phyloP scores from a whole-genome alignment of 306 rosid species.

The Adenanthera pavonina region DNA sequence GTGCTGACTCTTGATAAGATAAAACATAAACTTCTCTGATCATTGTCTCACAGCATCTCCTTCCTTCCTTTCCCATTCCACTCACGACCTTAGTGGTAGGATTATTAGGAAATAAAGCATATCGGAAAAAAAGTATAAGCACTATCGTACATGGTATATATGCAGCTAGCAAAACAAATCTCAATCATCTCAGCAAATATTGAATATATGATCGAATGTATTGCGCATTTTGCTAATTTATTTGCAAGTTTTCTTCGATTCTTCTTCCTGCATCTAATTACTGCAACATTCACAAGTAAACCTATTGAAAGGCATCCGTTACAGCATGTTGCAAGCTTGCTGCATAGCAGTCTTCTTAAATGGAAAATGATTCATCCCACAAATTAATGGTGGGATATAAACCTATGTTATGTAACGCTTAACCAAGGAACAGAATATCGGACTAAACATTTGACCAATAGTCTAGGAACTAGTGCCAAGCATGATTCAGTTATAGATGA shows the following conservation, averaged over 20 bases:
- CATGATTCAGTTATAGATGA: no score
- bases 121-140: neutral
- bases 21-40: neutral
- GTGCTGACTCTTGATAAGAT: constrained; percentile 36
- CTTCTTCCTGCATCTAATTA: neutral
- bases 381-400: no score
- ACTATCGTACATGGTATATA: neutral
- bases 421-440: no score
- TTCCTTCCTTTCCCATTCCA: constrained; percentile 33
- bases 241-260: no score
- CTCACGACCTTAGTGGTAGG: constrained; percentile 1
- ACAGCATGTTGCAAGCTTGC: no score
- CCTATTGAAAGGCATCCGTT: neutral
- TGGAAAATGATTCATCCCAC: no score
- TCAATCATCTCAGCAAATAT: neutral
- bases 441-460: no score
- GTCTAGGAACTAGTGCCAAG: no score
- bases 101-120: neutral
- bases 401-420: no score
- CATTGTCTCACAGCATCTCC: constrained; percentile 18
- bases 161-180: neutral
- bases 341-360: no score
- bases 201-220: neutral
- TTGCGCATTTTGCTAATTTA: neutral
- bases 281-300: neutral